phyloP scores from a whole-genome alignment of 2,329 filamentous ascomycete genomes.

The Fusarium domesticum region DNA sequence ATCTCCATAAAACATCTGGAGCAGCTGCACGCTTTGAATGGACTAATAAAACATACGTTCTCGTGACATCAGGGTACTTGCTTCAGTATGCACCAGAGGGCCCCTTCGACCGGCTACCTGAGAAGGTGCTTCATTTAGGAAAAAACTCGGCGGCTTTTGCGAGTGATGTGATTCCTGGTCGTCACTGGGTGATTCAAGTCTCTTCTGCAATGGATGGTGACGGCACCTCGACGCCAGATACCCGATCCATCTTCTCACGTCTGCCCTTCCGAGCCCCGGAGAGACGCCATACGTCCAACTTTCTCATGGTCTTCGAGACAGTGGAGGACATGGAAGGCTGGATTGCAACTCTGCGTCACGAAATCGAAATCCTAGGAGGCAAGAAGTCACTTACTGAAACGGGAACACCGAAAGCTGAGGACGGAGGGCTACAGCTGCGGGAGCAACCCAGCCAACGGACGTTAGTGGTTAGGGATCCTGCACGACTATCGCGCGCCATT shows the following conservation, averaged over 20 bases:
- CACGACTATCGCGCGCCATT: conserved; percentile 41
- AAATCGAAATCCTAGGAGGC: conserved; percentile 69
- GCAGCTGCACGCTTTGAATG: conserved; percentile 56
- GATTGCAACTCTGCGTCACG: conserved; percentile 64
- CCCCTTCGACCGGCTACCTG: conserved; percentile 66
- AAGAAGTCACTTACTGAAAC: conserved; percentile 61
- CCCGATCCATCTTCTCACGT: conserved; percentile 63
- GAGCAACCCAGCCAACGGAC: conserved; percentile 45
- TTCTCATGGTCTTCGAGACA: conserved; percentile 70
- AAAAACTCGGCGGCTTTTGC: conserved; percentile 76
- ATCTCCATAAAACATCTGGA: conserved; percentile 41
- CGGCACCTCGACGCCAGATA: conserved; percentile 47
- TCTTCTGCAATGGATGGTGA: conserved; percentile 63
- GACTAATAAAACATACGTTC: conserved; percentile 68
- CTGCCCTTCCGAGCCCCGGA: conserved; percentile 56
- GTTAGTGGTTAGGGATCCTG: conserved; percentile 46
- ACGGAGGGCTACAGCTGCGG: conserved; percentile 33
- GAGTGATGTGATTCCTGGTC: conserved; percentile 74
- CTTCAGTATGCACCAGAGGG: conserved; percentile 73
- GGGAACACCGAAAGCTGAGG: conserved; percentile 48
- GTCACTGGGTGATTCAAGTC: conserved; percentile 77
- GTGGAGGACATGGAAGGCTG: conserved; percentile 74
- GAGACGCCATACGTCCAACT: conserved; percentile 57
- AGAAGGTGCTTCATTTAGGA: conserved; percentile 70
- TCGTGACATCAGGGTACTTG: conserved; percentile 68